phyloP scores from a whole-genome alignment of 768 basidiomycete genomes.

The Amanita exitialis region DNA sequence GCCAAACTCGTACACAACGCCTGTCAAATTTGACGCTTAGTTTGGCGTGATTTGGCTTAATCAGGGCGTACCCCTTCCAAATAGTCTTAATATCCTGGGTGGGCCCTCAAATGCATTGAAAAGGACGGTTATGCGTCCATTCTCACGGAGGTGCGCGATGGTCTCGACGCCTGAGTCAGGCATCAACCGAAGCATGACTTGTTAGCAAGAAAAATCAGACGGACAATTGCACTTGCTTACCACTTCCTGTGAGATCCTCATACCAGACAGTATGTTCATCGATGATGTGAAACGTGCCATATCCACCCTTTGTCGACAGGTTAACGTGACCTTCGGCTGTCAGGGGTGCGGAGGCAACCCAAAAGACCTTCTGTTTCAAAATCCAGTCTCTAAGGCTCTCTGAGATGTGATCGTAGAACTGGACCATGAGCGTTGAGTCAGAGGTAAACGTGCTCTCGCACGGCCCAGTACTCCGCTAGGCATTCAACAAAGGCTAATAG shows the following conservation, averaged over 20 bases:
- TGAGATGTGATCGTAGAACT: constrained; percentile 48
- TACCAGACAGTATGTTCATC: constrained; percentile 55
- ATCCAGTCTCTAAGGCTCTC: constrained; percentile 47
- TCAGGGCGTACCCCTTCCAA: constrained; percentile 37
- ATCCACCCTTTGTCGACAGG: constrained; percentile 54
- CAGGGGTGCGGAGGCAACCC: constrained; percentile 62
- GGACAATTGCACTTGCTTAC: constrained; percentile 21
- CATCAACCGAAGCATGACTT: background rate
- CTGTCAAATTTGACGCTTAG: constrained; percentile 18
- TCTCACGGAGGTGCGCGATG: constrained; percentile 45
- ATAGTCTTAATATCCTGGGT: constrained; percentile 46
- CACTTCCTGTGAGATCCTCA: constrained; percentile 64
- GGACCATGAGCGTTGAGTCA: constrained; percentile 32
- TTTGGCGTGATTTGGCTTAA: background rate
- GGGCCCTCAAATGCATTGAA: constrained; percentile 57
- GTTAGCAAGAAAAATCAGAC: background rate
- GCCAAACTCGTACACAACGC: constrained; percentile 51
- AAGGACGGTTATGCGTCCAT: constrained; percentile 48
- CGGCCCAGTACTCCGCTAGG: no score
- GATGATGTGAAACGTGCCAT: constrained; percentile 51
- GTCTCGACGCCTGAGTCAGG: constrained; percentile 33
- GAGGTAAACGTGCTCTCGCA: no score
- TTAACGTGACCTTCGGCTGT: constrained; percentile 50
- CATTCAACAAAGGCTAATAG: no score
- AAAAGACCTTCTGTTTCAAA: constrained; percentile 54